Evolutionary conservation across 2,329 filamentous ascomycete species (phyloP), one percentile per base, ranked within the genome.

Genomic region (Capronia coronata): DNA sequence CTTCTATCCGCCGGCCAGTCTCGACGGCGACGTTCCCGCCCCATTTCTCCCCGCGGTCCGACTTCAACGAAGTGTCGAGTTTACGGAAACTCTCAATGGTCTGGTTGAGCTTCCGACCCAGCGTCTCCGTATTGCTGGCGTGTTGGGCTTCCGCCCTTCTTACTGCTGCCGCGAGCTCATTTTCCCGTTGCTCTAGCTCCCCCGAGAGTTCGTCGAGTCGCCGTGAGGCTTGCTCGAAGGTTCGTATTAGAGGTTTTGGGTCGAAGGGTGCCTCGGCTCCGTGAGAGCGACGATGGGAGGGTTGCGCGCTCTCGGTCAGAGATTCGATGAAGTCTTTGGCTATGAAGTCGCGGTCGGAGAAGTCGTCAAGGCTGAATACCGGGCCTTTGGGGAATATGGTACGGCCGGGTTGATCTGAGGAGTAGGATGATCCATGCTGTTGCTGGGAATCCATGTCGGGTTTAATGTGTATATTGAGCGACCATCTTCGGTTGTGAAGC

Each of bases 301-400:
- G 83, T 29, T 88, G 79, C 18, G 88, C 86, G 60, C 77, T 86
- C 56, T 97, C 90, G 43, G 91, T 93, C 50, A 98, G 82, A 44
- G 84, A 81, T 67, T 98, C 94, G 61, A 98, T 84, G 66, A 98
- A 98, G 71, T 98, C 93, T 64, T 94, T 89, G 59, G 97, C 91
- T 56, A 97, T 96, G 64, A 97, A 98, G 71, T 97, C 93, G 62
- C 86, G 86, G 66, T 77, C 86, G 49, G 87, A 87, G 69, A 90
- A 88, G 71, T 90, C 89, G 38, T 95, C 87, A 54, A 97, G 76
- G 8, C 82, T 87, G 72, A 96, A 96, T 67, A 78, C 84, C 53
- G 87, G 87, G 32, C 84, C 86, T 67, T 81, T 82, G 49, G 85
- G 84, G 65, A 87, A 91, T 64, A 90, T 76, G 59, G 82, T 76